These are phyloP conservation scores for Verbascum thapsus DNA, from an alignment of 257 asterid species.

Conservation along the genomic window DNA sequence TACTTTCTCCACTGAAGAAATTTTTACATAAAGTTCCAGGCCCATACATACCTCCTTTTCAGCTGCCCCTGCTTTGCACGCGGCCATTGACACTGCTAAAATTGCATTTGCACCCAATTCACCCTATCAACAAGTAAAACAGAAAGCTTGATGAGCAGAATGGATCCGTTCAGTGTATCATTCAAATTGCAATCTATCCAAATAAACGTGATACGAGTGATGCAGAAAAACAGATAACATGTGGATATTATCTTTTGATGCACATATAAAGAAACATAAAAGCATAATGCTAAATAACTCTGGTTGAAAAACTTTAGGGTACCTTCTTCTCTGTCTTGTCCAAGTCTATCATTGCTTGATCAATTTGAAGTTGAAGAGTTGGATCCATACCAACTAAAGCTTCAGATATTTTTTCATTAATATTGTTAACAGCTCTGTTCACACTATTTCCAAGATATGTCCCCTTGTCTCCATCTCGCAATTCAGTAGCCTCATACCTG, in stretches of 20 bases:
- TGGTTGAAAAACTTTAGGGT: constrained; percentile 17
- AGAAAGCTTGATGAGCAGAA: constrained; percentile 23
- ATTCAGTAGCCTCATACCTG: constrained; percentile 93
- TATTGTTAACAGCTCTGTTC: constrained; percentile 84
- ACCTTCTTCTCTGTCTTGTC: constrained; percentile 99
- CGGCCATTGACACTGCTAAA: constrained; percentile 97
- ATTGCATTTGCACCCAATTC: constrained; percentile 98
- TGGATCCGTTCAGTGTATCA: background rate
- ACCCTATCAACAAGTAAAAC: constrained; percentile 51
- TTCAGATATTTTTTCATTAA: constrained; percentile 93
- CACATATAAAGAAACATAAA: constrained; percentile 2
- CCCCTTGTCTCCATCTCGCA: constrained; percentile 96
- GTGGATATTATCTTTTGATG: constrained; percentile 12
- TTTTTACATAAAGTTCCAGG: constrained; percentile 15
- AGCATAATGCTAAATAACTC: constrained; percentile 10
- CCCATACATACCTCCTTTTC: constrained; percentile 81
- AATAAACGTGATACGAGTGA: constrained; percentile 8
- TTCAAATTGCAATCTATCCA: constrained; percentile 4
- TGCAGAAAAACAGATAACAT: background rate
- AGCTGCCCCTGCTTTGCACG: constrained; percentile 99
- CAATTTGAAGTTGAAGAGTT: constrained; percentile 93
- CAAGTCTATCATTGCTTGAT: constrained; percentile 97
- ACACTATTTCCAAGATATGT: constrained; percentile 94
- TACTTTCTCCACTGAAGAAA: constrained; percentile 9
- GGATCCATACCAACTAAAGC: constrained; percentile 99